Percentiles rank a stretch among this genome's conserved stretches.
Conservation (phyloP, 2,329 filamentous ascomycete species). For the Colletotrichum magnum region DNA sequence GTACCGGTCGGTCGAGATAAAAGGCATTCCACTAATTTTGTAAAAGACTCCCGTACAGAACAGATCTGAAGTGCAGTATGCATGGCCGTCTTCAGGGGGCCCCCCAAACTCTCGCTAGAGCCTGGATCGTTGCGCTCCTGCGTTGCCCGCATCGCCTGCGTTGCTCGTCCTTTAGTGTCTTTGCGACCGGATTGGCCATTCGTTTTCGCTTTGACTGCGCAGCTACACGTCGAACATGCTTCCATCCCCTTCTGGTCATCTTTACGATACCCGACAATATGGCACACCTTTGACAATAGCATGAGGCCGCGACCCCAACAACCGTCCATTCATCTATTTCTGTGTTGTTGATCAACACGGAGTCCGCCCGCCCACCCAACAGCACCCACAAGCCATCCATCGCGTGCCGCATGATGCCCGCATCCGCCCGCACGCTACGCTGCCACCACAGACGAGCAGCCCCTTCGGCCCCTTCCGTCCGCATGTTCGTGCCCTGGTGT, state of each 20-base stretch:
- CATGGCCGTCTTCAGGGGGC: conserved; percentile 24
- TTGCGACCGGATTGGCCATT: neutral
- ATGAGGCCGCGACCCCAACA: conserved; percentile 17
- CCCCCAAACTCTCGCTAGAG: conserved; percentile 25
- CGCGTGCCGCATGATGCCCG: neutral
- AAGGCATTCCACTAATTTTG: too few relatives aligned
- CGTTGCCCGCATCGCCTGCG: neutral
- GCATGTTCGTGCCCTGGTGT: conserved; percentile 12
- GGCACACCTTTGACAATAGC: conserved; percentile 21
- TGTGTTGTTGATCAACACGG: conserved; percentile 14
- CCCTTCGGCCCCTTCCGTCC: conserved; percentile 22
- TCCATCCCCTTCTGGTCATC: conserved; percentile 29
- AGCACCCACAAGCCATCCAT: neutral
- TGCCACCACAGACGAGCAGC: conserved; percentile 11
- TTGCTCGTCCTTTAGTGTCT: neutral
- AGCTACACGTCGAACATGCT: conserved; percentile 30
- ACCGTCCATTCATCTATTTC: conserved; percentile 27
- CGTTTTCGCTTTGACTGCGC: conserved; percentile 34
- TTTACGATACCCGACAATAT: conserved; percentile 33
- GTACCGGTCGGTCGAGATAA: too few relatives aligned
- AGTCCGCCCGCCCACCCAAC: conserved; percentile 8
- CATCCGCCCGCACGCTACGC: neutral
- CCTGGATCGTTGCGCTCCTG: conserved; percentile 23
- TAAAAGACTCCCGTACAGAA: neutral
- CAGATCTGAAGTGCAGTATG: conserved; percentile 17